Evolutionary conservation across 1,284 basidiomycete species (phyloP).

Genomic region (Exobasidium rhododendri): DNA sequence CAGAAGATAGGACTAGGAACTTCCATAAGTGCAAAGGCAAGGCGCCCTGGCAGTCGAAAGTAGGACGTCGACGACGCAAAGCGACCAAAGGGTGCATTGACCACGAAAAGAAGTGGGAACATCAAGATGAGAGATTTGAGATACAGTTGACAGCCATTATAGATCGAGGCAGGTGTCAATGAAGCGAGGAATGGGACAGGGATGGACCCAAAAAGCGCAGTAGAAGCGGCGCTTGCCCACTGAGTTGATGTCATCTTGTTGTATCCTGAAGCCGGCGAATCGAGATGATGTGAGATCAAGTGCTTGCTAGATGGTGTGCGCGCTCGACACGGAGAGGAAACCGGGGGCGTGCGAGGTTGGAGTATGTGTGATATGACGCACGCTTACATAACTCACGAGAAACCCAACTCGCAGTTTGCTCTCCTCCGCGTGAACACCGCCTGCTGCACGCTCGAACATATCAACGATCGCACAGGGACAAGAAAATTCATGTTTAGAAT

Average conservation of each 20-base stretch:
- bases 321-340: too few species aligned
- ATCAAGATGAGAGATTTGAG: slow-evolving; percentile 58
- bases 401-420: too few species aligned
- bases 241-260: neutral
- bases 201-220: slow-evolving; percentile 6
- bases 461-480: too few species aligned
- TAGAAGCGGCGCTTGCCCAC: neutral
- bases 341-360: too few species aligned
- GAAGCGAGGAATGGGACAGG: neutral
- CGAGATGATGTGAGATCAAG: too few species aligned
- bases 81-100: slow-evolving; percentile 73
- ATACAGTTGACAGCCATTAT: slow-evolving; percentile 39
- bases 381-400: too few species aligned
- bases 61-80: slow-evolving; percentile 61
- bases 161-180: slow-evolving; percentile 30
- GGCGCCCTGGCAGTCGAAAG: slow-evolving; percentile 62
- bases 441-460: too few species aligned
- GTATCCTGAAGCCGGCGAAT: too few species aligned
- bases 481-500: too few species aligned
- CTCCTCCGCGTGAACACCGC: too few species aligned
- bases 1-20: slow-evolving; percentile 70
- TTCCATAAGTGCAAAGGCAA: slow-evolving; percentile 81
- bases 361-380: too few species aligned
- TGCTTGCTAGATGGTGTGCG: too few species aligned
- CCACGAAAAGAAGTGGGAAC: slow-evolving; percentile 57